Percentiles rank a stretch among this genome's conserved stretches.
phyloP scores from a whole-genome alignment of 2,329 filamentous ascomycete genomes.

The Dactylellina leptospora region DNA sequence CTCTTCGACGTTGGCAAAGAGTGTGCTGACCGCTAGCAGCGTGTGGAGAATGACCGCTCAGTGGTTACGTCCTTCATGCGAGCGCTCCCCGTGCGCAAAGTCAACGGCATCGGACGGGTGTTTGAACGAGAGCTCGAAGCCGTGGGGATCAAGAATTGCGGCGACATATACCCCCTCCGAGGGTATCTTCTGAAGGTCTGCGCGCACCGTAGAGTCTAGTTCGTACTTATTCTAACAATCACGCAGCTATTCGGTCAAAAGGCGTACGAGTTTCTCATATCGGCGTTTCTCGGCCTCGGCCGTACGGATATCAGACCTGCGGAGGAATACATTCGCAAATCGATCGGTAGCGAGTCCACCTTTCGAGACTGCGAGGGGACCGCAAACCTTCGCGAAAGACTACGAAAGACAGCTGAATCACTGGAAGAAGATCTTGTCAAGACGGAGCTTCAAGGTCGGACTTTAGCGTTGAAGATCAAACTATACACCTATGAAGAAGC shows the following conservation, averaged over 20 bases:
- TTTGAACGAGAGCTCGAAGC: constrained; percentile 89
- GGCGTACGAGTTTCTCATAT: constrained; percentile 83
- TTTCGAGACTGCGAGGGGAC: constrained; percentile 81
- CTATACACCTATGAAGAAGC: constrained; percentile 92
- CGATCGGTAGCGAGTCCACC: constrained; percentile 90
- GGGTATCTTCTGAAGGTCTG: constrained; percentile 67
- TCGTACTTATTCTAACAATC: not conserved
- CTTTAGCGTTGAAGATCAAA: constrained; percentile 90
- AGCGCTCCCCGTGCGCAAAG: constrained; percentile 82
- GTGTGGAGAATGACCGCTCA: constrained; percentile 62
- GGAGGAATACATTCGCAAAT: constrained; percentile 90
- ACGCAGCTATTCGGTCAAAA: constrained; percentile 84
- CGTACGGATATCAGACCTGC: constrained; percentile 84
- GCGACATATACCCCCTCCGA: constrained; percentile 81
- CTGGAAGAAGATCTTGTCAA: constrained; percentile 83
- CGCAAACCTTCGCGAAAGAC: constrained; percentile 74
- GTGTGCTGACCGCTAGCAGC: constrained; percentile 55
- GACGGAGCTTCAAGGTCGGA: constrained; percentile 87
- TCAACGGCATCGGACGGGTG: constrained; percentile 93
- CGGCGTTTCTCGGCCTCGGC: constrained; percentile 84
- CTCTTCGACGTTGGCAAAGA: not conserved
- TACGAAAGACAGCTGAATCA: constrained; percentile 82
- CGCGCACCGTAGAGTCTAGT: not conserved
- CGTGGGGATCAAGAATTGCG: constrained; percentile 85
- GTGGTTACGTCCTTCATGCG: constrained; percentile 85